A percentile compares a stretch with the other conserved stretches of the same genome.
Evolutionary conservation across 768 basidiomycete species (phyloP).

Genomic region (Xanthoconium stramineum): DNA sequence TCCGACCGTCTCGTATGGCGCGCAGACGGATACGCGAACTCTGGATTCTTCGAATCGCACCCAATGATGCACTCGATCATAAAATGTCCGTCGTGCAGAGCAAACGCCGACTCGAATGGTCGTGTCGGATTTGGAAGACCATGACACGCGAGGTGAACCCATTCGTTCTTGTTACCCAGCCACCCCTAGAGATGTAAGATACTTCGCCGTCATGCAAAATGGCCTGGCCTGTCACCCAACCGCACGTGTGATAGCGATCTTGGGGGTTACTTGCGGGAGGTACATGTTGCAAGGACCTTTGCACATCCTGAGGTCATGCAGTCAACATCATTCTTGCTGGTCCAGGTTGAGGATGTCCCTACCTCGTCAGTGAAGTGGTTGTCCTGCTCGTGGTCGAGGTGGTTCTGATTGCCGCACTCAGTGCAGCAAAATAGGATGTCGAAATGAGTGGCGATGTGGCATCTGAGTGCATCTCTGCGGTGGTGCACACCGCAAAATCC

Average conservation of each 20-base stretch:
- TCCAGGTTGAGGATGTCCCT: neutral
- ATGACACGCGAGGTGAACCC: too few relatives aligned
- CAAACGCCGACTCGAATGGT: neutral
- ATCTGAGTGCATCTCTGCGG: neutral
- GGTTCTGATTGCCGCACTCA: neutral
- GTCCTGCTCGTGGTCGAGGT: too few relatives aligned
- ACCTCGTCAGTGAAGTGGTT: slow-evolving; percentile 12
- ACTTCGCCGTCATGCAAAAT: too few relatives aligned
- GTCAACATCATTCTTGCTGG: slow-evolving; percentile 1
- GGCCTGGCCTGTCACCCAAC: slow-evolving; percentile 5
- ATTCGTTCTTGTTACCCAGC: too few relatives aligned
- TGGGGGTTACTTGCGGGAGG: neutral
- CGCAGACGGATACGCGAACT: neutral
- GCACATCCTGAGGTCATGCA: slow-evolving; percentile 5
- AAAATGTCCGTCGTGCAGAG: neutral
- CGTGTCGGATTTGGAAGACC: neutral
- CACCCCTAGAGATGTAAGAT: too few relatives aligned
- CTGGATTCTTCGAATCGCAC: neutral
- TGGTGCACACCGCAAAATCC: neutral
- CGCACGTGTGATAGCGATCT: slow-evolving; percentile 11
- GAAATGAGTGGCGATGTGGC: neutral
- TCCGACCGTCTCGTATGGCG: neutral
- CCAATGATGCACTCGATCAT: neutral
- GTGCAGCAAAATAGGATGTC: neutral
- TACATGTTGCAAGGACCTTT: neutral